Evolutionary conservation across 495 filamentous ascomycete genomes (phyloP), one percentile per base, ranked within the genome.

Genomic region (Paragyromitra xinjiangensis): DNA sequence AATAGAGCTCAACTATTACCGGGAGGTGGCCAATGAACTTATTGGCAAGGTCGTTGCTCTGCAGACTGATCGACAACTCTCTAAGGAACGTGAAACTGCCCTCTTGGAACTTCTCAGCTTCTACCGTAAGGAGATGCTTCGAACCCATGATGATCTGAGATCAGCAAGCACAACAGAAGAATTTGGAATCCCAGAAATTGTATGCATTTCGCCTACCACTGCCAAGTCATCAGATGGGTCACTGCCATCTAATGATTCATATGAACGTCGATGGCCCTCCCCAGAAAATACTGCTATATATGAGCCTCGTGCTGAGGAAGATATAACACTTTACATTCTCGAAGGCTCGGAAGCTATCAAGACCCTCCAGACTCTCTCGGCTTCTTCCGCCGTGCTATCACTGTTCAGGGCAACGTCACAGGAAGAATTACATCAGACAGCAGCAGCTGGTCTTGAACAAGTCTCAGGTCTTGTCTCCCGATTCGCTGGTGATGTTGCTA

Each of bases 81-180:
- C 42, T 5, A 58, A 37, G n/a, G 68, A 61, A 44, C 68, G 68
- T 29, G 68, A 71, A 40, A 12, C 34, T 2, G 68, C 68, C 5
- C 44, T 71, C 11, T 9, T 71, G n/a, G 68, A 71, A 11, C 56
- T 71, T 40, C 5, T 71, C 39, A 8, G 50, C 5, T 71, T 63
- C 29, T 51, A 71, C n/a, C 55, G 44, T 11, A 71, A 62, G 26
- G 55, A 40, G 29, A 9, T 42, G n/a, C 26, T 50, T 1, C 40
- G 24, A 50, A 40, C 44, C 11, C 34, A 34, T 3, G 29, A 9
- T 16, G 24, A 39, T 11, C 24, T 39, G 6, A 61, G 12, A 7
- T 5, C 22, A 29, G 22, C 42, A 50, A 14, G 4, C 2, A 4
- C 14, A 71, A 9, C 55, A 50, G 56, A 50, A 16, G n/a, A 39